These are phyloP conservation scores for Danielozyma ontarioensis DNA, from an alignment of 805 yeast genomes.

Conservation along the genomic window DNA sequence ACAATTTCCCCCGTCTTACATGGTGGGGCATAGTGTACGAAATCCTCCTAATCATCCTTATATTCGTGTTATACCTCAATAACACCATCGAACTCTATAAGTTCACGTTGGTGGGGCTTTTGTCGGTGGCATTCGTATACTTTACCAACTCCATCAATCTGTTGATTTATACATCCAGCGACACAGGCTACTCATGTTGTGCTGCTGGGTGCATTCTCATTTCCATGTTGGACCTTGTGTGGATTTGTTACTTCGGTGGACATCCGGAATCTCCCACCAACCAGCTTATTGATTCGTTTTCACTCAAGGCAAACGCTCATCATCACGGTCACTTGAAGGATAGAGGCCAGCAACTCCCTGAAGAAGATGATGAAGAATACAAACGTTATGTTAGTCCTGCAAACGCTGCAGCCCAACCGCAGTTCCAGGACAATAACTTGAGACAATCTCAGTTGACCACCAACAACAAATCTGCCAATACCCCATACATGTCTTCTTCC, in stretches of 20 bases:
- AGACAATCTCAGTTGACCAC: slow-evolving; percentile 31
- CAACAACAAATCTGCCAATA: slow-evolving; percentile 24
- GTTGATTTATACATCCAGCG: slow-evolving; percentile 59
- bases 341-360: slow-evolving; percentile 10
- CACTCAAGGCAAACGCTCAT: slow-evolving; percentile 43
- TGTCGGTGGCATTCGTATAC: slow-evolving; percentile 75
- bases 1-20: slow-evolving; percentile 68
- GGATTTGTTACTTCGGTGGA: slow-evolving; percentile 88
- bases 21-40: slow-evolving; percentile 97
- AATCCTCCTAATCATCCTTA: slow-evolving; percentile 50
- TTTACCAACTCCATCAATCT: slow-evolving; percentile 79
- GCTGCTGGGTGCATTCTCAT: slow-evolving; percentile 88
- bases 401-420: slow-evolving; percentile 12
- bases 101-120: slow-evolving; percentile 47
- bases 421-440: slow-evolving; percentile 27
- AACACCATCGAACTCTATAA: slow-evolving; percentile 69
- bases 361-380: slow-evolving; percentile 18
- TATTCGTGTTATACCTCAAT: slow-evolving; percentile 48
- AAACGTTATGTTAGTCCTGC: slow-evolving; percentile 16
- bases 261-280: slow-evolving; percentile 86
- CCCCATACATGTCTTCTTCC: slow-evolving; percentile 45
- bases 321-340: slow-evolving; percentile 30
- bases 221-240: slow-evolving; percentile 74
- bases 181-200: slow-evolving; percentile 72
- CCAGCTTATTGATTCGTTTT: slow-evolving; percentile 78